Conservation (phyloP, 1,139 yeast genomes). For the Hanseniaspora sp. region DNA sequence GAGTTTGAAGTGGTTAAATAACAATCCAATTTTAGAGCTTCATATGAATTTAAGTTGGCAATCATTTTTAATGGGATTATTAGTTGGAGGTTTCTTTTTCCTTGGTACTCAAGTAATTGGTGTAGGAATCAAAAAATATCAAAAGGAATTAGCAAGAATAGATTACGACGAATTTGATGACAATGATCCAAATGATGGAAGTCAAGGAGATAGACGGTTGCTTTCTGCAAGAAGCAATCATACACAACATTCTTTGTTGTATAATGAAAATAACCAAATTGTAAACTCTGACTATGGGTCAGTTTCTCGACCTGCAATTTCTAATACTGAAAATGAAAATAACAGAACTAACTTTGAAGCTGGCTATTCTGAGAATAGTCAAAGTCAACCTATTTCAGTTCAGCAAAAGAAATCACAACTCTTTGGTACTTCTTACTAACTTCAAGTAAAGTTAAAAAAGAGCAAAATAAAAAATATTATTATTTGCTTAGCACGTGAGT, state of each 20-base stretch:
- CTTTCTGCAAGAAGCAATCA: background rate
- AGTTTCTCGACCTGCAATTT: background rate
- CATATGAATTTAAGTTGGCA: slow-evolving; percentile 54
- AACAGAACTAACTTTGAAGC: slow-evolving; percentile 5
- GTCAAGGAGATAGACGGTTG: background rate
- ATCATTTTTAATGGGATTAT: slow-evolving; percentile 55
- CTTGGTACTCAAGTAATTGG: slow-evolving; percentile 3
- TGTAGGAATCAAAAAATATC: background rate
- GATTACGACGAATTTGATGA: slow-evolving; percentile 6
- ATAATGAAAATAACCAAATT: slow-evolving; percentile 7
- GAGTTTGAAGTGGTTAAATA: slow-evolving; percentile 49
- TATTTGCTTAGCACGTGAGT: background rate
- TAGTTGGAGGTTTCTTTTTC: slow-evolving; percentile 39
- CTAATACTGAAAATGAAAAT: background rate
- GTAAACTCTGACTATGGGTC: background rate
- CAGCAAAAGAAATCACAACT: slow-evolving; percentile 9
- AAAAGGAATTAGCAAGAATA: background rate
- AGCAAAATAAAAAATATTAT: too few relatives aligned
- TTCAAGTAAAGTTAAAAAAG: too few relatives aligned
- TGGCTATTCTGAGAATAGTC: slow-evolving; percentile 15
- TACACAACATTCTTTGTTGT: background rate
- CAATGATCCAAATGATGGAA: background rate
- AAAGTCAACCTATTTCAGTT: slow-evolving; percentile 12
- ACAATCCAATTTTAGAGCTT: slow-evolving; percentile 32
- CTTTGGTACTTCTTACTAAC: background rate